Evolutionary conservation across 2,329 filamentous ascomycete species (phyloP), one percentile per base, ranked within the genome.

Genomic region (Monascus ruber): DNA sequence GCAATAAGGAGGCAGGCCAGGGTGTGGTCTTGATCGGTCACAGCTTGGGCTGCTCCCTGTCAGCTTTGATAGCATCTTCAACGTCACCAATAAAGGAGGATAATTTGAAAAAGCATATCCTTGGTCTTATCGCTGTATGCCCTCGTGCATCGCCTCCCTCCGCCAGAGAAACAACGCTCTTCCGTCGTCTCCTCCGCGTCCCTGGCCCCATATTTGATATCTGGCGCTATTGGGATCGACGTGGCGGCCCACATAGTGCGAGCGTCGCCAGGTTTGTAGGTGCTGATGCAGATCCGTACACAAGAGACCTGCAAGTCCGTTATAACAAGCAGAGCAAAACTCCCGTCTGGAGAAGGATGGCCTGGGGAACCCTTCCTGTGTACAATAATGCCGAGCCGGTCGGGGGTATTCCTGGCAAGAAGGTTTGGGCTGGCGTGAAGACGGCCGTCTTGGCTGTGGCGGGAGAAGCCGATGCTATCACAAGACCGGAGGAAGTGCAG

Each of bases 41-140:
- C 55, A 94, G 86, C 57, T 83, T 95, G 76, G 91, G 91, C 5
- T 87, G 83, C 42, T 83, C 83, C 3, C 67, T 95, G 17, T 77
- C 81, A 5, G 80, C 84, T 25, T 66, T 81, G 10, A 67, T 96
- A 37, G 81, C 85, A 6, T 79, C 77, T 0, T 66, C 70, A 2
- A 62, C 71, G 46, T 76, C 72, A 2, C 62, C 71, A 1, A 65
- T 78, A 17, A 17, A 17, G 42, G 66, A 61, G 24, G 67, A 69
- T 25, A 58, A 66, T 1, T 52, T 85, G n/a, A 68, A 74, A 27
- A 61, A 78, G 6, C 69, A 84, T 52, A 73, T 93, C n/a, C 64
- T 79, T 35, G 87, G 85, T 1, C 57, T 95, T 5, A 69, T 95
- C 26, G 85, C 79, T 3, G 80, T 96, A 24, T 95, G 87, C 47